Conservation (phyloP, 1,139 yeast genomes). For the Candida buenavistaensis region DNA sequence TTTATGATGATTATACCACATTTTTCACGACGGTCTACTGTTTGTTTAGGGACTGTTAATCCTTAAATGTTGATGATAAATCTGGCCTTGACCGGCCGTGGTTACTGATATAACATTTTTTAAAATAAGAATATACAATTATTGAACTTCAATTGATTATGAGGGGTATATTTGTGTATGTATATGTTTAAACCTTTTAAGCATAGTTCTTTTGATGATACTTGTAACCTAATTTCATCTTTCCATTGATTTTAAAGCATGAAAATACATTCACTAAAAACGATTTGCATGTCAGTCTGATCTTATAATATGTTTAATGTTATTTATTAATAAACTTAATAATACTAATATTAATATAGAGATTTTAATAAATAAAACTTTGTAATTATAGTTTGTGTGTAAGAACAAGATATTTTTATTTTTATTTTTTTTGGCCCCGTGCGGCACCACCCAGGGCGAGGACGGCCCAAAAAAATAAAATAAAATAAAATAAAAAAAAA, state of each 20-base stretch:
- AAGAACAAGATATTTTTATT: too few species aligned
- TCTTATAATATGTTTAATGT: too few species aligned
- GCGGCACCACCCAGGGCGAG: too few species aligned
- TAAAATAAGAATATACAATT: neutral
- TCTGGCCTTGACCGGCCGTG: constrained; percentile 99
- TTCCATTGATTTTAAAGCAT: constrained; percentile 9
- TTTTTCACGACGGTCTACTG: constrained; percentile 99
- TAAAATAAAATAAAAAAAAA: too few species aligned
- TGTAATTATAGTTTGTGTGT: too few species aligned
- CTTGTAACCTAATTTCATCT: constrained; percentile 8
- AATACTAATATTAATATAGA: too few species aligned
- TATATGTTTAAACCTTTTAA: too few species aligned
- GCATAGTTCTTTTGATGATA: constrained; percentile 8
- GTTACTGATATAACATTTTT: constrained; percentile 53
- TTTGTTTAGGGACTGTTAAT: constrained; percentile 68
- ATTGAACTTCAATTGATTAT: too few species aligned
- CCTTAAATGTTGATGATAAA: constrained; percentile 84
- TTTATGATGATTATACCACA: constrained; percentile 91
- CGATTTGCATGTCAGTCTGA: constrained; percentile 87
- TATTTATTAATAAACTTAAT: too few species aligned
- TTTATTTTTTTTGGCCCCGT: too few species aligned
- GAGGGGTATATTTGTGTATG: neutral
- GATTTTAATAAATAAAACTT: too few species aligned
- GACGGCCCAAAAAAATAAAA: too few species aligned
- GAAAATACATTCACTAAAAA: constrained; percentile 13